Evolutionary conservation across 768 basidiomycete genomes (phyloP).

Genomic region (Phylloporus sp.): DNA sequence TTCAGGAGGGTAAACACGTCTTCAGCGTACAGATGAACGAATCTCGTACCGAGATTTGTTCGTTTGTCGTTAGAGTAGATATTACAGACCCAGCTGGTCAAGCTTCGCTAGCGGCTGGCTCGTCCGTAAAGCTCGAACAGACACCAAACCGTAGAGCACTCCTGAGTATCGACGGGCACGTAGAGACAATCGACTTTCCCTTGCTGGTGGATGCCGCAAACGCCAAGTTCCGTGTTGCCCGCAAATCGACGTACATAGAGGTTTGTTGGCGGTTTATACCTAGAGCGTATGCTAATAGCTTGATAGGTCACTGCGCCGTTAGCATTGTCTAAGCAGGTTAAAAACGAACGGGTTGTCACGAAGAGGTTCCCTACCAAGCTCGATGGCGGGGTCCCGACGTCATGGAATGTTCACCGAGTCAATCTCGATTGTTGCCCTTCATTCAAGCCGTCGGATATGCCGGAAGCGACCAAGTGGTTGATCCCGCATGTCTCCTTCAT

Average conservation of each 20-base stretch:
- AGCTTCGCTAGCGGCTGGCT: constrained; percentile 14
- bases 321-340: constrained; percentile 10
- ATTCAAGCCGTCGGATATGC: constrained; percentile 20
- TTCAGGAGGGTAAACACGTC: constrained; percentile 13
- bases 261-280: constrained; percentile 8
- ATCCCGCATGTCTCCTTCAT: constrained; percentile 27
- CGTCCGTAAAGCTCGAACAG: constrained; percentile 16
- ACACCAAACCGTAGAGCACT: background rate
- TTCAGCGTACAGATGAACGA: constrained; percentile 16
- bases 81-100: constrained; percentile 20
- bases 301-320: constrained; percentile 21
- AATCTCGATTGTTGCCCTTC: constrained; percentile 33
- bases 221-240: constrained; percentile 42
- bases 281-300: background rate
- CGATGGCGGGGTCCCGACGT: constrained; percentile 6
- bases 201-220: constrained; percentile 39
- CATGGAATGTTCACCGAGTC: constrained; percentile 39
- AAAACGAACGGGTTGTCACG: constrained; percentile 17
- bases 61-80: constrained; percentile 20
- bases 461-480: constrained; percentile 28
- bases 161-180: constrained; percentile 15
- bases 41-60: constrained; percentile 10
- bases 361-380: constrained; percentile 28
- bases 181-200: constrained; percentile 35
- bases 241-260: constrained; percentile 50